Evolutionary conservation across 495 filamentous ascomycete species (phyloP).

Genomic region (Aspergillus bertholletiae): DNA sequence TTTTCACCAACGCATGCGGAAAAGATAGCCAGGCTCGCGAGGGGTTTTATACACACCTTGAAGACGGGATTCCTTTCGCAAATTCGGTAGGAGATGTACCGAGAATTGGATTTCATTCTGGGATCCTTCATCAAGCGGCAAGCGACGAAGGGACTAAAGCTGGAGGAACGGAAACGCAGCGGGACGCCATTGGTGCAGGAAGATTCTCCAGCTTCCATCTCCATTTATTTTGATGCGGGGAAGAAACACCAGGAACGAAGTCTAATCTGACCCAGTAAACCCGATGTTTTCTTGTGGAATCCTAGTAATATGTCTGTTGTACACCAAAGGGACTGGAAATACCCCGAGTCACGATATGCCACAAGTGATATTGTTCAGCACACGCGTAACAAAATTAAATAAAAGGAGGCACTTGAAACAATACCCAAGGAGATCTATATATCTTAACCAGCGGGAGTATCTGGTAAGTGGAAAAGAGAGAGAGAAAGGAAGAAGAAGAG

Average conservation of each 20-base stretch:
- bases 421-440: slow-evolving; percentile 4
- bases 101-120: slow-evolving; percentile 4
- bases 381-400: neutral
- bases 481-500: no score
- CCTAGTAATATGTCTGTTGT: neutral
- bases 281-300: no score
- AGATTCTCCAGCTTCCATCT: neutral
- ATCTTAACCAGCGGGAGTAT: neutral
- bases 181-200: slow-evolving; percentile 7
- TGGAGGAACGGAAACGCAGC: neutral
- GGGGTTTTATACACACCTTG: neutral
- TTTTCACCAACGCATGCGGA: neutral
- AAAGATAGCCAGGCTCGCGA: neutral
- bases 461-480: no score
- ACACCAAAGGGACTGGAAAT: neutral
- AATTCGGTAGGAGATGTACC: slow-evolving; percentile 13
- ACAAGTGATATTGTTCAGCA: neutral
- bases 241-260: no score
- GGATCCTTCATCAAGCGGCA: neutral
- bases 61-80: no score
- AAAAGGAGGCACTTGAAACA: neutral
- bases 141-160: neutral
- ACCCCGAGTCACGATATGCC: neutral
- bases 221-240: slow-evolving; percentile 3
- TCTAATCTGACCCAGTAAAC: no score